Evolutionary conservation across 2,329 filamentous ascomycete species (phyloP).

Genomic region (Fusarium odoratissimum): DNA sequence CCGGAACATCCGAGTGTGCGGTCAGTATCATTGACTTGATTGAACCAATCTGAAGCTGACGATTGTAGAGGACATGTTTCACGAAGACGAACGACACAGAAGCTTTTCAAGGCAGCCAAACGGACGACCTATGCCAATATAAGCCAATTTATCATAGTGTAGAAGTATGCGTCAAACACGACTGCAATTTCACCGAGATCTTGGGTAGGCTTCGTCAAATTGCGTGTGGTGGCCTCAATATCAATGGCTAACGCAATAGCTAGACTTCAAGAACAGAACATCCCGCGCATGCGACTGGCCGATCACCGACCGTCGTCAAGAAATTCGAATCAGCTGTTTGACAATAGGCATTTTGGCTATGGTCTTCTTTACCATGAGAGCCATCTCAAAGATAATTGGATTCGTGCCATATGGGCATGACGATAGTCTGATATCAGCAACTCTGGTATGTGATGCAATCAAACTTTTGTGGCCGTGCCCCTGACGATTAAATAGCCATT

Average conservation of each 20-base stretch:
- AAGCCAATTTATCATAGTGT: background rate
- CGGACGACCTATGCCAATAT: background rate
- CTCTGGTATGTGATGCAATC: background rate
- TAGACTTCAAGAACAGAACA: background rate
- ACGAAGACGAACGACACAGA: background rate
- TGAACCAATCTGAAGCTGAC: background rate
- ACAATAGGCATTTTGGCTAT: background rate
- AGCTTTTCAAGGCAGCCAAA: background rate
- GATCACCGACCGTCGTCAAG: background rate
- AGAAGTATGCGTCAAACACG: background rate
- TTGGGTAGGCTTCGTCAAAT: accelerated
- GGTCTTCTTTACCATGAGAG: background rate
- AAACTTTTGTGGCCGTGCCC: no score
- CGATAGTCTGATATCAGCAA: background rate
- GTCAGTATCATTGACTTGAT: background rate
- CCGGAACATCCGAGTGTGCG: background rate
- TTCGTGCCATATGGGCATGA: constrained; percentile 1
- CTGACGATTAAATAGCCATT: background rate
- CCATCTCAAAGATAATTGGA: background rate
- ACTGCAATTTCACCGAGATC: background rate
- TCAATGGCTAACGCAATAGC: background rate
- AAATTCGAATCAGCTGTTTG: background rate
- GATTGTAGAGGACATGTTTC: background rate
- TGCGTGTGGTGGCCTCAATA: accelerated
- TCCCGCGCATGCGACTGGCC: background rate